Evolutionary conservation across 129 eudicot species (phyloP).

Genomic region (Flaveria brownii): DNA sequence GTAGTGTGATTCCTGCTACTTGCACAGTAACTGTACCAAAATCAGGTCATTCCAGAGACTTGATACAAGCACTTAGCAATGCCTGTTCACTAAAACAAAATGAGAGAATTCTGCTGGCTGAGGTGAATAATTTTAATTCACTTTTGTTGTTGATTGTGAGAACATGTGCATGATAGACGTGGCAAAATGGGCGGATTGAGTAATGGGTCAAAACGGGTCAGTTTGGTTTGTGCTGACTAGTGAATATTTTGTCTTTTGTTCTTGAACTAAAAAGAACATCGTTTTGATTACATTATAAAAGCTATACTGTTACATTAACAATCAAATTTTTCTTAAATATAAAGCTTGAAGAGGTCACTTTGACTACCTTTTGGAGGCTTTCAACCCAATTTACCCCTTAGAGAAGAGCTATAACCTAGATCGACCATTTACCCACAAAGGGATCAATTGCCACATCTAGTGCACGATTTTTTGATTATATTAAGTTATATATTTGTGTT

Average conservation of each 20-base stretch:
- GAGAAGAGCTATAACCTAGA: slow-evolving; percentile 2
- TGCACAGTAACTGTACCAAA: slow-evolving; percentile 75
- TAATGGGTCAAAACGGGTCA: neutral
- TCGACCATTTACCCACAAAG: neutral
- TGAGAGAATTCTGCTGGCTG: slow-evolving; percentile 86
- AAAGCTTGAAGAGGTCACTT: neutral
- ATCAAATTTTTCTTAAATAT: neutral
- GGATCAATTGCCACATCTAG: neutral
- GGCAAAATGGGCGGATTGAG: slow-evolving; percentile 3
- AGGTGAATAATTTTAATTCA: slow-evolving; percentile 44
- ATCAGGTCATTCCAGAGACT: slow-evolving; percentile 77
- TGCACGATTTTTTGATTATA: neutral
- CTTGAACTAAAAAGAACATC: neutral
- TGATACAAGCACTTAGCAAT: slow-evolving; percentile 68
- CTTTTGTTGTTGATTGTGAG: slow-evolving; percentile 1
- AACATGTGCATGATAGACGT: slow-evolving; percentile 9
- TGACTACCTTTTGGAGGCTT: neutral
- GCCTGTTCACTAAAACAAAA: slow-evolving; percentile 65
- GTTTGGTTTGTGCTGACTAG: neutral
- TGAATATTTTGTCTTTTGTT: neutral
- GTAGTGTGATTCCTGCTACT: slow-evolving; percentile 72
- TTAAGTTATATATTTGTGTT: neutral
- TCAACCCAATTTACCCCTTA: neutral
- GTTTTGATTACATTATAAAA: neutral
- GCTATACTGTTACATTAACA: neutral